These are phyloP conservation scores for Cytospora chrysosperma DNA, from an alignment of 2,329 filamentous ascomycete genomes.

Conservation along the genomic window DNA sequence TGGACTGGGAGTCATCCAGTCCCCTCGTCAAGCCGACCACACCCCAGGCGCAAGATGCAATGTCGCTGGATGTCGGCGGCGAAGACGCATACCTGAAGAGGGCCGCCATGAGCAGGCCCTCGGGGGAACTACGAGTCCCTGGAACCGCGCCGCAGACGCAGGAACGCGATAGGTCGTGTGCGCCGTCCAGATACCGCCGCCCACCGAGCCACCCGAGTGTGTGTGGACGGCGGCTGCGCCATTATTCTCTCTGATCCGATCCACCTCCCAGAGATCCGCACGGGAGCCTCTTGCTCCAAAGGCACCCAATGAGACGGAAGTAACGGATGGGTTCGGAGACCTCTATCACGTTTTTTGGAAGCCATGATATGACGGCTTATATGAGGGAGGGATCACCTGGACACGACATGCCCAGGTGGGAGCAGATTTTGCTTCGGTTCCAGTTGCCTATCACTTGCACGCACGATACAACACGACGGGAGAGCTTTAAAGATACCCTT, in stretches of 20 bases:
- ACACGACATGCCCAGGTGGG: not conserved
- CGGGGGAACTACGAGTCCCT: not conserved
- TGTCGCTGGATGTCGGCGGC: conserved; percentile 2
- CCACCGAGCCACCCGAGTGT: conserved; percentile 11
- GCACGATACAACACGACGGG: not conserved
- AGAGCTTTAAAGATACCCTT: conserved; percentile 13
- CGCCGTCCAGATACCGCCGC: not conserved
- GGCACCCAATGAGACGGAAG: not conserved
- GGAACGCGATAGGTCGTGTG: not conserved
- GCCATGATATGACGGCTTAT: not conserved
- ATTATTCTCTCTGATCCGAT: not conserved
- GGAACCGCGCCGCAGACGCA: not conserved
- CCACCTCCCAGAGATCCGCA: not conserved
- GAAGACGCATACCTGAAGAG: not conserved
- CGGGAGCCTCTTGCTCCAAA: not conserved
- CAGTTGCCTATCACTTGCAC: too few species aligned
- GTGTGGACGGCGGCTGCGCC: conserved; percentile 4
- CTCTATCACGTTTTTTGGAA: not conserved
- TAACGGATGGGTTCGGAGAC: not conserved
- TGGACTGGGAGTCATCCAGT: not conserved
- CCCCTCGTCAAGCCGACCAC: not conserved
- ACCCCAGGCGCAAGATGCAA: not conserved
- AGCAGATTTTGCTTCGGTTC: not conserved
- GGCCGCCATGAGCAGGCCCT: not conserved
- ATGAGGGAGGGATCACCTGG: conserved; percentile 2